Conservation (phyloP, 805 yeast genomes). For the Cyberlindnera euphorbiiphila region DNA sequence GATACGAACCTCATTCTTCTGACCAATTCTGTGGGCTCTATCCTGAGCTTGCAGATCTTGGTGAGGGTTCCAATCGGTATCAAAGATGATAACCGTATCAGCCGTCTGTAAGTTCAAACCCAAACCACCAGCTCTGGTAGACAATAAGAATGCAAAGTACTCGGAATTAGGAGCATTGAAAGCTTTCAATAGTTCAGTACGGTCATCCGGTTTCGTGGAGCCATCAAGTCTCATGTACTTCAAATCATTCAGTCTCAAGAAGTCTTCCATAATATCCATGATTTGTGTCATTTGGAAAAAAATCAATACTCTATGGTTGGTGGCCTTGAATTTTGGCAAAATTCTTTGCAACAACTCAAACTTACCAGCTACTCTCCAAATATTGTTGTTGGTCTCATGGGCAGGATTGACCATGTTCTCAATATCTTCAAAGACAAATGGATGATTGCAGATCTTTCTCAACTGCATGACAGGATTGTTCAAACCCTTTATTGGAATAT, state of each 20-base stretch:
- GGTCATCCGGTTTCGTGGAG: conserved; percentile 78
- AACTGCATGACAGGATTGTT: conserved; percentile 84
- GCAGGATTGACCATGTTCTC: conserved; percentile 66
- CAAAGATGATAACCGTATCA: conserved; percentile 81
- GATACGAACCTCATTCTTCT: conserved; percentile 81
- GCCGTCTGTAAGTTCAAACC: conserved; percentile 86
- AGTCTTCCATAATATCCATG: conserved; percentile 89
- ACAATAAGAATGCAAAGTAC: conserved; percentile 71
- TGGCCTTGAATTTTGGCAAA: conserved; percentile 67
- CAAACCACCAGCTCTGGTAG: conserved; percentile 88
- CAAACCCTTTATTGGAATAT: conserved; percentile 62
- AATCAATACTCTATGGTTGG: conserved; percentile 76
- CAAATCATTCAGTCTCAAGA: conserved; percentile 59
- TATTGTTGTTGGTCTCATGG: conserved; percentile 55
- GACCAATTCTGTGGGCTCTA: conserved; percentile 88
- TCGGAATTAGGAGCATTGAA: conserved; percentile 77
- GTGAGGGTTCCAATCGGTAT: conserved; percentile 90
- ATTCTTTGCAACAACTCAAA: conserved; percentile 75
- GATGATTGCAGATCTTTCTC: conserved; percentile 83
- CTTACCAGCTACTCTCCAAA: conserved; percentile 79
- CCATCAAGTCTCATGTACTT: conserved; percentile 79
- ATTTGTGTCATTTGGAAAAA: conserved; percentile 89
- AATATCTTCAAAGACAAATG: conserved; percentile 80
- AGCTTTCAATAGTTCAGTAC: conserved; percentile 66
- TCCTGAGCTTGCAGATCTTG: conserved; percentile 91